phyloP scores from a whole-genome alignment of 345 rosid species.

The Eucalyptus polyanthemos region DNA sequence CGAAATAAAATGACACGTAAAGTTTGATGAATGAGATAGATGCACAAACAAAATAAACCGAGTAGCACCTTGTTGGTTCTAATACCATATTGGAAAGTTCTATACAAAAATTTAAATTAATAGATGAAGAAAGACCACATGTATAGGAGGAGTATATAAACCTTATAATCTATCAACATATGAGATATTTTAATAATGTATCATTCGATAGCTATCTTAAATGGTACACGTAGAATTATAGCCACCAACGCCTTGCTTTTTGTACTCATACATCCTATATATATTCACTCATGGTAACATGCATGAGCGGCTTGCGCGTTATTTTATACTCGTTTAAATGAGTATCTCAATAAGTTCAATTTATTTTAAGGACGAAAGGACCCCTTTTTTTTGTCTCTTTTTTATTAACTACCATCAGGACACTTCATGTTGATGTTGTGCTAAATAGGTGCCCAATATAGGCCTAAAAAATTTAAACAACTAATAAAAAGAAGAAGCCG shows the following conservation, averaged over 20 bases:
- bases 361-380: background rate
- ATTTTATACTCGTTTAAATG: background rate
- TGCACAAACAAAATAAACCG: no score
- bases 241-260: background rate
- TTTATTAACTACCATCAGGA: background rate
- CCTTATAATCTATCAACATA: no score
- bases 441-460: background rate
- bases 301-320: fast-evolving
- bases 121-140: no score
- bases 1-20: background rate
- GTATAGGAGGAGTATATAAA: no score
- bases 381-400: background rate
- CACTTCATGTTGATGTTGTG: background rate
- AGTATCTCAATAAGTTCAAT: background rate
- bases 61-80: no score
- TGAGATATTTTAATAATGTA: background rate
- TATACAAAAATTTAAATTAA: no score
- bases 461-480: background rate
- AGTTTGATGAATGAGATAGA: no score
- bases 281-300: background rate
- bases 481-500: background rate
- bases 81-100: no score
- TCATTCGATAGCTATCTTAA: background rate
- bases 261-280: background rate
- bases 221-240: background rate